Base-by-base conservation (phyloP, 768 basidiomycete genomes). In the Russula griseocarnosa region DNA sequence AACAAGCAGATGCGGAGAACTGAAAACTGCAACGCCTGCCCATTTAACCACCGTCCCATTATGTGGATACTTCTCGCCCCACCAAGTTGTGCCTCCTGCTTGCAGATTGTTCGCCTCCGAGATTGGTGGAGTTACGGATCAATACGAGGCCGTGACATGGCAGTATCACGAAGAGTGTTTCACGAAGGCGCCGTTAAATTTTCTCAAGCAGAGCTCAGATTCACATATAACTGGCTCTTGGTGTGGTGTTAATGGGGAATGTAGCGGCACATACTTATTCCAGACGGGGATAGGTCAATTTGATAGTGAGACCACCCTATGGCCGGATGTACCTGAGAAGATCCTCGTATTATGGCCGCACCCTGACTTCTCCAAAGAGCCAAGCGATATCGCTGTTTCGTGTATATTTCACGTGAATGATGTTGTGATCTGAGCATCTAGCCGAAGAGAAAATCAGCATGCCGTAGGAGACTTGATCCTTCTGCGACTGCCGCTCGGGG, bases 61-160 rank as follows among this genome's bases (percentile, higher is more conserved):
- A 16, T 49, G 30, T 30, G 1, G n/a, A 40, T 36, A 14, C 44
- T 18, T 47, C 24, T 24, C n/a, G 14, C 16, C 46, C 47, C 38
- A 32, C 11, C 0, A 5, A 5, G 40, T 18, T 7, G 9, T 49
- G 30, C 62, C 44, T 22, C 20, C 44, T 22, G 16, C n/a, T 55
- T 4, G 30, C 20, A 28, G 10, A 24, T 24, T 42, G 16, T 60
- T 60, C 58, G 63, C 46, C 11, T 49, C 58, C 28, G 9, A 30
- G 47, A 20, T 22, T 26, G 32, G 13, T 38, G 36, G 40, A 40
- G 32, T 18, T 18, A 47, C 22, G 56, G 50, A 22, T n/a, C n/a
- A n/a, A n/a, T n/a, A n/a, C n/a, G n/a, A 28, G 3, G 6, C 22
- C 38, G 38, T 40, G 58, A 55, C 63, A 60, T 40, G 58, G 50